Conservation (phyloP, 2,329 filamentous ascomycete genomes). For the Colletotrichum lentis region DNA sequence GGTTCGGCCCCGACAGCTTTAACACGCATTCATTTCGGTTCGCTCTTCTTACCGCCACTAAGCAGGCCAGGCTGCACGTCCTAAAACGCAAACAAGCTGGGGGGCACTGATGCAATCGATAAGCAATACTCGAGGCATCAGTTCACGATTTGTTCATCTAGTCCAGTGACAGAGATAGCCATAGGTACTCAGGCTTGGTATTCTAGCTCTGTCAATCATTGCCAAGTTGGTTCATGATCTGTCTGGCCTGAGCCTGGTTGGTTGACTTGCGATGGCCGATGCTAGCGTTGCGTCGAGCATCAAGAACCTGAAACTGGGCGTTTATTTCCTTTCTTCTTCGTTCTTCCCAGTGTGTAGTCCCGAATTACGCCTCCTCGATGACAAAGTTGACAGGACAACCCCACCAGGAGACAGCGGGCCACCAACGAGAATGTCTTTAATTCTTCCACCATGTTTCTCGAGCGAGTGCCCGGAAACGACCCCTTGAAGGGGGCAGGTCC, state of each 20-base stretch:
- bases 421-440: constrained; percentile 9
- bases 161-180: not conserved
- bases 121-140: not conserved
- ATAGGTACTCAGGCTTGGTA: not conserved
- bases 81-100: not conserved
- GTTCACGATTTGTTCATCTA: not conserved
- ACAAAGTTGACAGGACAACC: not conserved
- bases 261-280: constrained; percentile 19
- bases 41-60: not conserved
- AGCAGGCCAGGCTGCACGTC: not conserved
- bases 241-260: not conserved
- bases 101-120: not conserved
- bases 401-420: not conserved
- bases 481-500: not conserved
- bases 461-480: not conserved
- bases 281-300: constrained; percentile 21
- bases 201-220: not conserved
- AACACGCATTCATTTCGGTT: constrained; percentile 24
- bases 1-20: constrained; percentile 4
- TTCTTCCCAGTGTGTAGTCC: not conserved
- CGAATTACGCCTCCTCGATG: not conserved
- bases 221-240: not conserved
- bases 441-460: constrained; percentile 23
- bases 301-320: constrained; percentile 35
- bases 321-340: constrained; percentile 18